Conservation (phyloP, 2,329 filamentous ascomycete genomes). For the Ilyonectria sp. region DNA sequence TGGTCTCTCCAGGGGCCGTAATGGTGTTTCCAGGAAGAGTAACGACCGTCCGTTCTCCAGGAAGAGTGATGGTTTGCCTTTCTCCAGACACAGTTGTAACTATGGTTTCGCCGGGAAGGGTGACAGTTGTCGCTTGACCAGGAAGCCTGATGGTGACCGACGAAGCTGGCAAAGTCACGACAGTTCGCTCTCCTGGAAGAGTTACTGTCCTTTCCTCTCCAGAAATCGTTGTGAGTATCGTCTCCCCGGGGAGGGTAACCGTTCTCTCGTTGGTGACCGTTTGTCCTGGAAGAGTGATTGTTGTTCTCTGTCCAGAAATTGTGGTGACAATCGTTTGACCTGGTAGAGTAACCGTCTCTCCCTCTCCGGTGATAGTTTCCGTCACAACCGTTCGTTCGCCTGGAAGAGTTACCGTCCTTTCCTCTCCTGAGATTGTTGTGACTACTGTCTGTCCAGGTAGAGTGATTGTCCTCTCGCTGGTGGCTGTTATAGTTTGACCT, state of each 20-base stretch:
- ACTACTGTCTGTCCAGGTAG: constrained; percentile 10
- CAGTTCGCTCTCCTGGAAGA: constrained; percentile 42
- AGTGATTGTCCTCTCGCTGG: not conserved
- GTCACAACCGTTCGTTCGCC: constrained; percentile 4
- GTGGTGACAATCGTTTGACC: constrained; percentile 8
- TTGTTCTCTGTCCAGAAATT: constrained; percentile 30
- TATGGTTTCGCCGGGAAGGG: constrained; percentile 44
- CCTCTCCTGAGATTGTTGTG: constrained; percentile 10
- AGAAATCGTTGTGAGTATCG: constrained; percentile 40
- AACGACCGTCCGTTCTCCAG: constrained; percentile 25
- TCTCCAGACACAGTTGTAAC: constrained; percentile 31
- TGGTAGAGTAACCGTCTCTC: constrained; percentile 30
- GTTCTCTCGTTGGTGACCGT: constrained; percentile 43
- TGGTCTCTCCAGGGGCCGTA: constrained; percentile 32
- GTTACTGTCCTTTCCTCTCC: constrained; percentile 44
- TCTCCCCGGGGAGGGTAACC: constrained; percentile 20
- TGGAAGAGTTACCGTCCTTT: constrained; percentile 11
- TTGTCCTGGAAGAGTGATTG: constrained; percentile 13
- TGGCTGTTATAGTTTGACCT: not conserved
- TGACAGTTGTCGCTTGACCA: constrained; percentile 40
- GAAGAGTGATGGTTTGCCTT: constrained; percentile 44
- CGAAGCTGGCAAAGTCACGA: constrained; percentile 38
- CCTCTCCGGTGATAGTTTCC: constrained; percentile 4
- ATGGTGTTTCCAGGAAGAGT: constrained; percentile 26
- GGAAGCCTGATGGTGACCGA: constrained; percentile 18